Evolutionary conservation across 2,329 filamentous ascomycete genomes (phyloP).

Genomic region (Exophiala oligosperma): DNA sequence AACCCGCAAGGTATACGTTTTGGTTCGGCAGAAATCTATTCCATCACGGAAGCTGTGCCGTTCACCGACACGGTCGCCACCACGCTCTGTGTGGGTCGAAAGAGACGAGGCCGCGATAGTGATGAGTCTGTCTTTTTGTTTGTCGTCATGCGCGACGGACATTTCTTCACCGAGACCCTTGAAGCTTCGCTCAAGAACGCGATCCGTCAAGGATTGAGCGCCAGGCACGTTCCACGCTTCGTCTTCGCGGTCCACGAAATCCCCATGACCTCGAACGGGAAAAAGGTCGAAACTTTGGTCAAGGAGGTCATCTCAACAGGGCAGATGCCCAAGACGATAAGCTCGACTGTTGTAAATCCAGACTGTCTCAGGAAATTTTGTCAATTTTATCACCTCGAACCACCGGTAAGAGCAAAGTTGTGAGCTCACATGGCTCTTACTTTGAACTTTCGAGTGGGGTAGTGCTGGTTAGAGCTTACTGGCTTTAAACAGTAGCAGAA

Average conservation of each 20-base stretch:
- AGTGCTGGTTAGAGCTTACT: neutral
- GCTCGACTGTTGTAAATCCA: slow-evolving; percentile 43
- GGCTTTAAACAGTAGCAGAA: too few species aligned
- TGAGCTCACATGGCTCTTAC: neutral
- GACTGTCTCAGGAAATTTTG: slow-evolving; percentile 36
- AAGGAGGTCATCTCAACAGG: slow-evolving; percentile 38
- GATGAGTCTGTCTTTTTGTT: slow-evolving; percentile 24
- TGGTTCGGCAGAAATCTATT: slow-evolving; percentile 92
- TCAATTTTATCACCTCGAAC: slow-evolving; percentile 28
- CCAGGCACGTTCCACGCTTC: slow-evolving; percentile 42
- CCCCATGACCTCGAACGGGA: slow-evolving; percentile 47
- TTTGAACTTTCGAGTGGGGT: neutral
- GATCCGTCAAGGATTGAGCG: slow-evolving; percentile 26
- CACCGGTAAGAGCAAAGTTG: neutral
- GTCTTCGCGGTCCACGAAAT: slow-evolving; percentile 40
- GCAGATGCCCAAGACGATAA: slow-evolving; percentile 35
- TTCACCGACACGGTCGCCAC: slow-evolving; percentile 3
- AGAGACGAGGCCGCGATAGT: slow-evolving; percentile 7
- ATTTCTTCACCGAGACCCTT: slow-evolving; percentile 1
- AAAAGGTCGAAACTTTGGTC: slow-evolving; percentile 46
- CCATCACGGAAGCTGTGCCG: slow-evolving; percentile 39
- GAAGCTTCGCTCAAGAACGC: slow-evolving; percentile 13
- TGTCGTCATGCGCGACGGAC: slow-evolving; percentile 7
- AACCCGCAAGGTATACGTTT: slow-evolving; percentile 90
- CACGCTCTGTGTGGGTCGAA: slow-evolving; percentile 17